Evolutionary conservation across 192 early-diverging fungal genomes (phyloP).

Genomic region (Podila clonocystis): DNA sequence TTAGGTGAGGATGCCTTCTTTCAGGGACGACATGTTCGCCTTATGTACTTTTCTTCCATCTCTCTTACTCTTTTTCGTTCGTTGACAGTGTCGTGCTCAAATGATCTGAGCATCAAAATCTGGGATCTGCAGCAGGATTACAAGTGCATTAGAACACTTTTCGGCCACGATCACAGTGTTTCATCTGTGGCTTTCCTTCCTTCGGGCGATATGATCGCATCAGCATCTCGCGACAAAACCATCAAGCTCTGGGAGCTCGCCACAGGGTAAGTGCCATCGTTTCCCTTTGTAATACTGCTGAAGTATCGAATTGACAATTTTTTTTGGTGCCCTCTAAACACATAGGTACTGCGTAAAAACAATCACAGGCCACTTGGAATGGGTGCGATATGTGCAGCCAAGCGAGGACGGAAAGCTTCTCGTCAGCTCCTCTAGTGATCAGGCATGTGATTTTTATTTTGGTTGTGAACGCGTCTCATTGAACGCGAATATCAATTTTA

Average conservation of each 20-base stretch:
- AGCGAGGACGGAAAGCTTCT: slow-evolving; percentile 78
- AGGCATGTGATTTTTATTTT: slow-evolving; percentile 57
- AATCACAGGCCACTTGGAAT: slow-evolving; percentile 83
- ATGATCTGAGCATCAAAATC: slow-evolving; percentile 90
- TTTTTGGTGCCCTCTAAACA: background rate
- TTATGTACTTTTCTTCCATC: background rate
- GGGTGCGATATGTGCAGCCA: slow-evolving; percentile 83
- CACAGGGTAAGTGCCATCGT: slow-evolving; percentile 67
- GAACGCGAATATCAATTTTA: background rate
- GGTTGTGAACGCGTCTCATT: too few species aligned
- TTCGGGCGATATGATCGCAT: slow-evolving; percentile 83
- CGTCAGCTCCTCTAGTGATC: slow-evolving; percentile 86
- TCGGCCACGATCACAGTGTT: slow-evolving; percentile 95
- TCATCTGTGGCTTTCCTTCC: slow-evolving; percentile 82
- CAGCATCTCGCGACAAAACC: slow-evolving; percentile 91
- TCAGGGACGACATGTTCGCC: background rate
- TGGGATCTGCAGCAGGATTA: slow-evolving; percentile 91
- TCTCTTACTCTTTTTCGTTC: slow-evolving; percentile 1
- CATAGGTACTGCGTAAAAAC: slow-evolving; percentile 84
- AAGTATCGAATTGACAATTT: background rate
- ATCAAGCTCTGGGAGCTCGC: slow-evolving; percentile 91
- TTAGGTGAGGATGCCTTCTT: slow-evolving; percentile 65
- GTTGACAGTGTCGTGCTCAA: slow-evolving; percentile 85
- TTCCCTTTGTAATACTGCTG: background rate
- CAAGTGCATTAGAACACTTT: slow-evolving; percentile 83